A percentile compares a stretch with the other conserved stretches of the same genome.
These are phyloP conservation scores for Phaseolus lunatus DNA, from an alignment of 306 rosid species.

Conservation along the genomic window DNA sequence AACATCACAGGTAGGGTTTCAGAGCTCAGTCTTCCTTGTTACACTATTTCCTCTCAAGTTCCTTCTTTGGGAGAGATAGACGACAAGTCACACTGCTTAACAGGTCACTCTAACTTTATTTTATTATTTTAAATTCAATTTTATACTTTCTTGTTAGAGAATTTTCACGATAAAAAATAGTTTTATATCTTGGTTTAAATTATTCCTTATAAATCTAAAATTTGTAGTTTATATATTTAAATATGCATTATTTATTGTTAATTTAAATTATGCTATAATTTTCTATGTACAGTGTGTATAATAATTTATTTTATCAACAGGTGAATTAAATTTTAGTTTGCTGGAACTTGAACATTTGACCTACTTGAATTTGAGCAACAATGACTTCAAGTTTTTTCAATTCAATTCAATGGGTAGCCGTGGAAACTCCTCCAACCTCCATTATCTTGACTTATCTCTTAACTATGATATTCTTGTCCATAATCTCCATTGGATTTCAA, in stretches of 20 bases:
- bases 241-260: no score
- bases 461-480: background rate
- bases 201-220: no score
- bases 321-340: background rate
- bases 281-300: no score
- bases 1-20: background rate
- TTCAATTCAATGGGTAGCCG: background rate
- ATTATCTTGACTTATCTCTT: conserved; percentile 11
- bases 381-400: background rate
- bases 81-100: background rate
- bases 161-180: no score
- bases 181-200: no score
- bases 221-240: no score
- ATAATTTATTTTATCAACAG: no score
- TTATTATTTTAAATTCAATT: no score
- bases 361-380: conserved; percentile 5
- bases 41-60: background rate
- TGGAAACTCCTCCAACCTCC: background rate
- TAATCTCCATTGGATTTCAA: background rate
- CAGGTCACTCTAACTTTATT: no score
- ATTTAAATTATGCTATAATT: no score
- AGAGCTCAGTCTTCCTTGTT: background rate
- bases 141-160: no score
- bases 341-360: conserved; percentile 2
- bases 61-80: background rate